These are phyloP conservation scores for Mycocalia duriaeana DNA, from an alignment of 1,284 basidiomycete species.

Conservation along the genomic window DNA sequence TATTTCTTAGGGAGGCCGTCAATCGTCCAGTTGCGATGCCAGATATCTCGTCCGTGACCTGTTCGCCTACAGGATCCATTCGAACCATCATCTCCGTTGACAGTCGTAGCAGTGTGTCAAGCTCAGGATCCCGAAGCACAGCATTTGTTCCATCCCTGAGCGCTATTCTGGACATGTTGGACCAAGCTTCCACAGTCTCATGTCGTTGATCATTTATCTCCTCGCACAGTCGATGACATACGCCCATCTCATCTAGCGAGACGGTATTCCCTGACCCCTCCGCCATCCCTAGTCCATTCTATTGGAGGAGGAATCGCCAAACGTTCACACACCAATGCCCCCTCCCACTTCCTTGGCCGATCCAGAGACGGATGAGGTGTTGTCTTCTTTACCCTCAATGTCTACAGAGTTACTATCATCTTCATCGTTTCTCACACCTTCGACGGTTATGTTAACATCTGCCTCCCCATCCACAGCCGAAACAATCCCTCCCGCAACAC, in stretches of 20 bases:
- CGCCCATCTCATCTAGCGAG: slow-evolving; percentile 33
- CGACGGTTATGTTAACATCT: slow-evolving; percentile 20
- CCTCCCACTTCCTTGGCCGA: slow-evolving; percentile 7
- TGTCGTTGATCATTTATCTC: slow-evolving; percentile 46
- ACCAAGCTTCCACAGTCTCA: slow-evolving; percentile 32
- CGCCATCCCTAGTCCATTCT: slow-evolving; percentile 8
- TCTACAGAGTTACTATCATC: background rate
- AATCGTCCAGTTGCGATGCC: slow-evolving; percentile 34
- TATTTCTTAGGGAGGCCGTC: slow-evolving; percentile 58
- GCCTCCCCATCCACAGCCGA: slow-evolving; percentile 10
- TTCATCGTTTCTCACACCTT: slow-evolving; percentile 22
- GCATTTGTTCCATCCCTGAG: slow-evolving; percentile 68
- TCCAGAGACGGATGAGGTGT: slow-evolving; percentile 12
- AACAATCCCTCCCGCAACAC: slow-evolving; percentile 16
- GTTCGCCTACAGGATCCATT: slow-evolving; percentile 70
- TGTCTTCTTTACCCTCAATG: slow-evolving; percentile 18
- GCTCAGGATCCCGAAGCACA: slow-evolving; percentile 57
- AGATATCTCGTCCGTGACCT: slow-evolving; percentile 36
- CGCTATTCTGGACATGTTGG: slow-evolving; percentile 62
- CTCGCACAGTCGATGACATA: slow-evolving; percentile 27
- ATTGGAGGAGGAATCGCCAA: slow-evolving; percentile 17
- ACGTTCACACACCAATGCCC: slow-evolving; percentile 20
- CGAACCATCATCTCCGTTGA: slow-evolving; percentile 61
- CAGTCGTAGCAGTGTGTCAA: slow-evolving; percentile 31
- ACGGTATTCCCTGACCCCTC: slow-evolving; percentile 27